Evolutionary conservation across 2,329 filamentous ascomycete genomes (phyloP), one percentile per base, ranked within the genome.

Genomic region (Ophiocordyceps camponoti-saundersi): DNA sequence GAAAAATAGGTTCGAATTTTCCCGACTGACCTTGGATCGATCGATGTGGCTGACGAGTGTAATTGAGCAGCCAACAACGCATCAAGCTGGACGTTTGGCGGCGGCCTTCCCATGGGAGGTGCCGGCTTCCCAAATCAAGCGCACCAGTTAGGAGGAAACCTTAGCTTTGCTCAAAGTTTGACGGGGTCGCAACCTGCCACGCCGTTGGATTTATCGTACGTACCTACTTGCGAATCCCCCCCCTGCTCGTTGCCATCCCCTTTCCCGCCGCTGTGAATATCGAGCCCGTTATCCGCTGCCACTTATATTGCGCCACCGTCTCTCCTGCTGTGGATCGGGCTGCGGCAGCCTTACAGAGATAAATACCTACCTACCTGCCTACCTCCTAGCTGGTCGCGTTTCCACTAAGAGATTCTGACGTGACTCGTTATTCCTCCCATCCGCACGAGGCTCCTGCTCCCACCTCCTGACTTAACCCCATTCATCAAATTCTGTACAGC

Each of bases 131-230:
- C 70, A 56, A 76, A 69, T 52, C 66, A 69, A 45, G 61, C 66
- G 47, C 68, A 74, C 57, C 71, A 77, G 64, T 62, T 77, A 56
- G 69, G 71, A 51, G 68, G 75, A 55, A 78, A 73, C 60, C 66
- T 78, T 49, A 82, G 77, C 61, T 82, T 82, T 62, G 77, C 78
- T 44, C 78, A 82, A 59, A 81, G 76, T 57, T 65, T 82, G 56
- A 72, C 71, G 56, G 75, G 75, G 51, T 79, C 77, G 48, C 77
- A 80, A 61, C 71, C 75, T 54, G 66, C 73, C 53, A 77, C 77
- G 51, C 71, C 77, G 41, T 63, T 82, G 50, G 79, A 82, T 59
- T 66, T 76, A 48, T 79, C 77, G 78, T 82, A 75, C 64, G 78
- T 80, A 53, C 49, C 55, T 53, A 21, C 23, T 48, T 45, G n/a